Conservation (phyloP, 495 filamentous ascomycete species). For the Lophium mytilinum region DNA sequence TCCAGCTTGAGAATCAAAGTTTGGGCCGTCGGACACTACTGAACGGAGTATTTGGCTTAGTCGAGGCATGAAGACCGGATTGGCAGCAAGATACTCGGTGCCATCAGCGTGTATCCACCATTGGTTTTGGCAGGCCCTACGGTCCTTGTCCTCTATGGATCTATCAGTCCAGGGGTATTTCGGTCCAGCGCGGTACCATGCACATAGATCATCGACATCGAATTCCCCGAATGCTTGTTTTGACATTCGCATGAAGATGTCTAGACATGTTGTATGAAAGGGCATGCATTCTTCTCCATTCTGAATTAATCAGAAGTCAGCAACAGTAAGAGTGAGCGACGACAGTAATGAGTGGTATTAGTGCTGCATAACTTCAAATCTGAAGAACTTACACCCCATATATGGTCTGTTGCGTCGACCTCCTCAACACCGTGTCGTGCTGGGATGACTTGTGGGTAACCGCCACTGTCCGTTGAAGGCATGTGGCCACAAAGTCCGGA, state of each 20-base stretch:
- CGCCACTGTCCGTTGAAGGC: constrained; percentile 16
- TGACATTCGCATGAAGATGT: background rate
- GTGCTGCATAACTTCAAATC: too few relatives aligned
- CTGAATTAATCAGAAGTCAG: too few relatives aligned
- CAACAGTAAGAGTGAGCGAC: too few relatives aligned
- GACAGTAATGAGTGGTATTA: too few relatives aligned
- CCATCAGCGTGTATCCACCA: background rate
- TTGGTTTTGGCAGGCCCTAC: background rate
- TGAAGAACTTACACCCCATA: background rate
- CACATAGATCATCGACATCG: background rate
- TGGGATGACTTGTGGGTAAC: background rate
- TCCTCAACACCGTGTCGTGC: background rate
- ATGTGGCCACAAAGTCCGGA: constrained; percentile 28
- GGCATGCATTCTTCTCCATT: background rate
- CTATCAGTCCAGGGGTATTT: background rate
- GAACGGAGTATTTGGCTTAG: background rate
- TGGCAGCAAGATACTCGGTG: background rate
- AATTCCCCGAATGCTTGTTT: background rate
- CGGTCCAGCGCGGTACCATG: background rate
- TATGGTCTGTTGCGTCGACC: background rate
- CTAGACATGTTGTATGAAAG: background rate
- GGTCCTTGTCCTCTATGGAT: background rate
- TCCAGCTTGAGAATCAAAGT: background rate
- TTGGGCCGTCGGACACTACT: background rate
- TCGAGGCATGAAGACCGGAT: background rate